phyloP scores from a whole-genome alignment of 2,329 filamentous ascomycete genomes.

The Stachybotrys chartarum region DNA sequence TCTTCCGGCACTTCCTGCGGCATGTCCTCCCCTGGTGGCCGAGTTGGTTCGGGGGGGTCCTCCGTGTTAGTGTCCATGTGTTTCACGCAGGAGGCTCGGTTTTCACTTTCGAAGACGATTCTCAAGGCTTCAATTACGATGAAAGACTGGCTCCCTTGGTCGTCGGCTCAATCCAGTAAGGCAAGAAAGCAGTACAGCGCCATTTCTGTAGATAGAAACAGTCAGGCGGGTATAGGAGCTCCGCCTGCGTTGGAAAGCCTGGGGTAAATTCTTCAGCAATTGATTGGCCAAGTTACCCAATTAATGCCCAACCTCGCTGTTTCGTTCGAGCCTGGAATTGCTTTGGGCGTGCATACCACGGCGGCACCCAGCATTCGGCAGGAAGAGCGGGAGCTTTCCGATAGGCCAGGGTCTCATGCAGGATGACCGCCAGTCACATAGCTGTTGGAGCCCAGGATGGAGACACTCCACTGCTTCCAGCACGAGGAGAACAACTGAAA shows the following conservation, averaged over 20 bases:
- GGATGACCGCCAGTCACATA: background rate
- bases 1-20: constrained; percentile 3
- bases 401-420: background rate
- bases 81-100: background rate
- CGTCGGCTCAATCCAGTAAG: background rate
- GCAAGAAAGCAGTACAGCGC: too few species aligned
- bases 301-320: background rate
- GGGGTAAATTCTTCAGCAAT: background rate
- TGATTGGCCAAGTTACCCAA: background rate
- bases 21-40: background rate
- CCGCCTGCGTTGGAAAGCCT: background rate
- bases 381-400: background rate
- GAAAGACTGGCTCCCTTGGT: background rate
- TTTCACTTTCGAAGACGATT: background rate
- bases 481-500: background rate
- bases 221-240: too few species aligned
- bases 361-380: background rate
- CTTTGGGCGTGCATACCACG: background rate
- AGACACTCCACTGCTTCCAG: background rate
- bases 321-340: background rate
- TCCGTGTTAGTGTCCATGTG: constrained; percentile 11
- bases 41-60: background rate
- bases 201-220: too few species aligned
- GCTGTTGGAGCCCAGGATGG: background rate
- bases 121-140: background rate